These are phyloP conservation scores for Ambrosiella beaveri DNA, from an alignment of 2,329 filamentous ascomycete species.

Conservation along the genomic window DNA sequence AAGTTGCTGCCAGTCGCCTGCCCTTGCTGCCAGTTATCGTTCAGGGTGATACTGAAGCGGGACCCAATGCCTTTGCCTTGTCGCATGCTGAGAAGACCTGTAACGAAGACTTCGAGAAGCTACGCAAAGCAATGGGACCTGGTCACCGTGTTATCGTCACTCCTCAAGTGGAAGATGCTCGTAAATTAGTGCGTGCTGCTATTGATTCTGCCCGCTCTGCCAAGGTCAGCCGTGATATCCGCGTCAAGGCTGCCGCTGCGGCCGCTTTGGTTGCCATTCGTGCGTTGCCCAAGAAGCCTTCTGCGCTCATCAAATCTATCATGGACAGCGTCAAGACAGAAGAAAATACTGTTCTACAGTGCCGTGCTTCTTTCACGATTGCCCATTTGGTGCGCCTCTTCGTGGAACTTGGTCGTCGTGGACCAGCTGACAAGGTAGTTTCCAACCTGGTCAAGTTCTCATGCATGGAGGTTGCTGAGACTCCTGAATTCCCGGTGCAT, in stretches of 20 bases:
- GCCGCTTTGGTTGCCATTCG: slow-evolving; percentile 79
- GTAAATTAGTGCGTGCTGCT: slow-evolving; percentile 48
- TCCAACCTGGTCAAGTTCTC: slow-evolving; percentile 93
- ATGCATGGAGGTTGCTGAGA: slow-evolving; percentile 93
- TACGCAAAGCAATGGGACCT: slow-evolving; percentile 78
- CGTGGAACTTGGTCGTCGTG: slow-evolving; percentile 59
- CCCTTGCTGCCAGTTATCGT: slow-evolving; percentile 78
- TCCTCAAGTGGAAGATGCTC: slow-evolving; percentile 62
- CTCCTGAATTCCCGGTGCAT: slow-evolving; percentile 82
- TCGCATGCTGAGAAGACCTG: slow-evolving; percentile 76
- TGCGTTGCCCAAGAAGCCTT: slow-evolving; percentile 81
- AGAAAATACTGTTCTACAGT: slow-evolving; percentile 76
- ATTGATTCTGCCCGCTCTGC: slow-evolving; percentile 64
- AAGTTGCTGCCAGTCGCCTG: slow-evolving; percentile 56
- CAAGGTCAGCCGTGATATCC: slow-evolving; percentile 68
- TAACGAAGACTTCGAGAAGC: slow-evolving; percentile 64
- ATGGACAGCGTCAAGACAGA: slow-evolving; percentile 98
- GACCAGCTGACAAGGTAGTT: slow-evolving; percentile 88
- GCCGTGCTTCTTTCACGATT: slow-evolving; percentile 69
- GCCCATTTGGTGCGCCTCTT: slow-evolving; percentile 75
- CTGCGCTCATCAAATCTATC: slow-evolving; percentile 80
- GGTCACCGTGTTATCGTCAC: slow-evolving; percentile 73
- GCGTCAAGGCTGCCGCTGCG: slow-evolving; percentile 72
- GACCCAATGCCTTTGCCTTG: slow-evolving; percentile 82
- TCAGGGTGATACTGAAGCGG: slow-evolving; percentile 81